Evolutionary conservation across 805 yeast genomes (phyloP).

Genomic region (Metschnikowia sp.): DNA sequence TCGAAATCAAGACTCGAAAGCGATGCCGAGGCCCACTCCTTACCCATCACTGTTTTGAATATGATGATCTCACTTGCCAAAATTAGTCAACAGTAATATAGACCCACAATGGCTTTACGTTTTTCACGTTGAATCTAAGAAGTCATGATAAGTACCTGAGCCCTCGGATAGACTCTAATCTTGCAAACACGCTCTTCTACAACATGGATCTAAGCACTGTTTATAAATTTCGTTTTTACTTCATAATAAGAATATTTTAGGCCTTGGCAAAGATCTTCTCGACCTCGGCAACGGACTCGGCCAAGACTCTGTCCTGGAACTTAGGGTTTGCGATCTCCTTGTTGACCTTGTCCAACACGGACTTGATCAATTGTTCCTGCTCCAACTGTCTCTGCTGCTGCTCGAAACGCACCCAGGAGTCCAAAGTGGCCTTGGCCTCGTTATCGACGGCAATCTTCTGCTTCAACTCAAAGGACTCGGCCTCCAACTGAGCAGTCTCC

Average conservation of each 20-base stretch:
- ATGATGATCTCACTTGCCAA: too few species aligned
- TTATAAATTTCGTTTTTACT: too few species aligned
- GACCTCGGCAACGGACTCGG: slow-evolving; percentile 87
- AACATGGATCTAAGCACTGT: too few species aligned
- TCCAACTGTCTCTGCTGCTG: slow-evolving; percentile 92
- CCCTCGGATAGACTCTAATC: too few species aligned
- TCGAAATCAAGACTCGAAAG: too few species aligned
- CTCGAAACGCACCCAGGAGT: slow-evolving; percentile 99
- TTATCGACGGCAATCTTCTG: slow-evolving; percentile 82
- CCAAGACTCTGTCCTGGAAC: slow-evolving; percentile 89
- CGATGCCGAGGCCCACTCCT: too few species aligned
- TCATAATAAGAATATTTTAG: slow-evolving; percentile 12
- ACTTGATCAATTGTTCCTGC: slow-evolving; percentile 84
- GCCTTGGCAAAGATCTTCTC: slow-evolving; percentile 73
- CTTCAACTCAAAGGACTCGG: slow-evolving; percentile 87
- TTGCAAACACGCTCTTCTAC: too few species aligned
- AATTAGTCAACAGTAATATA: too few species aligned
- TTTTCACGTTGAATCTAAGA: too few species aligned
- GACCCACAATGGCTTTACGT: too few species aligned
- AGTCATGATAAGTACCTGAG: too few species aligned
- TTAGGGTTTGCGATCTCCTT: slow-evolving; percentile 79
- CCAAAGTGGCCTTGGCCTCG: slow-evolving; percentile 93
- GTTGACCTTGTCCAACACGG: slow-evolving; percentile 86
- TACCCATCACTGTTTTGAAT: too few species aligned
- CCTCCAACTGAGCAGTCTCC: slow-evolving; percentile 95